Evolutionary conservation across 805 yeast species (phyloP).

Genomic region (Lachancea meyersii): DNA sequence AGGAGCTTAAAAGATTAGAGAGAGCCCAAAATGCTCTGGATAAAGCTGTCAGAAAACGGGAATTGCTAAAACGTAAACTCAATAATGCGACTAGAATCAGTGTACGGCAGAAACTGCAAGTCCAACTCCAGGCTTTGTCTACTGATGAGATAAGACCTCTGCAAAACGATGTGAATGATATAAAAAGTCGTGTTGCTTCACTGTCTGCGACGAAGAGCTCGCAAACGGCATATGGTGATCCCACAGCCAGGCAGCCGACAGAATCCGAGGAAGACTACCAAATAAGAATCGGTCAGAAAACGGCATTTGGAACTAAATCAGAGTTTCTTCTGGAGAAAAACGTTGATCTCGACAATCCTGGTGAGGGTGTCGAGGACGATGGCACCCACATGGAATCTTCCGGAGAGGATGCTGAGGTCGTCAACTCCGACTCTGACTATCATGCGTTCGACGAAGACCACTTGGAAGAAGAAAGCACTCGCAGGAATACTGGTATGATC

Average conservation of each 20-base stretch:
- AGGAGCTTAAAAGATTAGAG: slow-evolving; percentile 69
- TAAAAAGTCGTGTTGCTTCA: slow-evolving; percentile 40
- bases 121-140: slow-evolving; percentile 48
- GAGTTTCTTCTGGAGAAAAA: slow-evolving; percentile 40
- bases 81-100: slow-evolving; percentile 58
- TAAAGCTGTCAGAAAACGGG: slow-evolving; percentile 40
- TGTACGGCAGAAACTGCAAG: slow-evolving; percentile 46
- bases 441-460: neutral
- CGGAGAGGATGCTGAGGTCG: slow-evolving; percentile 15
- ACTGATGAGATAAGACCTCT: slow-evolving; percentile 47
- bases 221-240: slow-evolving; percentile 14
- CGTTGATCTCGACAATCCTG: slow-evolving; percentile 11
- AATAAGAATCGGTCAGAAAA: slow-evolving; percentile 83
- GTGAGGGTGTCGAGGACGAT: slow-evolving; percentile 12
- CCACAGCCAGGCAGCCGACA: slow-evolving; percentile 46
- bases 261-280: slow-evolving; percentile 77
- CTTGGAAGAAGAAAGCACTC: neutral
- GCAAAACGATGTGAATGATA: slow-evolving; percentile 59
- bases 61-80: slow-evolving; percentile 43
- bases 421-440: neutral
- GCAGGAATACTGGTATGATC: slow-evolving; percentile 5
- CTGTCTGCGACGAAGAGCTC: slow-evolving; percentile 14
- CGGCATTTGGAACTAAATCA: slow-evolving; percentile 78
- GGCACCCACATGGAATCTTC: slow-evolving; percentile 10
- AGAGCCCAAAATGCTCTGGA: slow-evolving; percentile 50